A percentile compares a stretch with the other conserved stretches of the same genome.
Evolutionary conservation across 768 basidiomycete species (phyloP).

Genomic region (Aureoboletus auriporus): DNA sequence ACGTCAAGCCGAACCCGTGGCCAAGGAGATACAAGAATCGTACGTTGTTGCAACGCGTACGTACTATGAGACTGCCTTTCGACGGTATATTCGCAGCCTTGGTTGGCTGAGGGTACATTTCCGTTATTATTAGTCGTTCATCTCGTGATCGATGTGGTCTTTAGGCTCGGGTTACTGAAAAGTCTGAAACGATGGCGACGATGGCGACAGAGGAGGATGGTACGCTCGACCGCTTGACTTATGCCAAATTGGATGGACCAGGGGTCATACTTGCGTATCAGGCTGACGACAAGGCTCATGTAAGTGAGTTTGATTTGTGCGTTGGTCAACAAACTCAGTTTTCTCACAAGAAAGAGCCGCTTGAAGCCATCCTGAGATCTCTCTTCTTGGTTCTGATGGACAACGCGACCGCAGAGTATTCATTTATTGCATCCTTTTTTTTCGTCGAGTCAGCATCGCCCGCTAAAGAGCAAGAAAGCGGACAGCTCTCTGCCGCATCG

Average conservation of each 20-base stretch:
- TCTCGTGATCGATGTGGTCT: neutral
- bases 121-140: neutral
- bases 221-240: slow-evolving; percentile 50
- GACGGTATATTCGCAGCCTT: slow-evolving; percentile 82
- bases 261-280: slow-evolving; percentile 79
- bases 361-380: slow-evolving; percentile 84
- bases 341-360: slow-evolving; percentile 62
- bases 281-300: slow-evolving; percentile 85
- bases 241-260: slow-evolving; percentile 76
- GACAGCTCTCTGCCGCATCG: slow-evolving; percentile 31
- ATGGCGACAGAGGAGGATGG: slow-evolving; percentile 40
- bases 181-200: slow-evolving; percentile 57
- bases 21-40: slow-evolving; percentile 82
- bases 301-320: slow-evolving; percentile 39
- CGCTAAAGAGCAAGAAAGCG: slow-evolving; percentile 32
- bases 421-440: slow-evolving; percentile 86
- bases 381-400: slow-evolving; percentile 88
- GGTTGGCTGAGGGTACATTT: slow-evolving; percentile 66
- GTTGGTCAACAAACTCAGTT: slow-evolving; percentile 9
- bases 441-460: slow-evolving; percentile 32
- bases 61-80: slow-evolving; percentile 94
- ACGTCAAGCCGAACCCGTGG: slow-evolving; percentile 75
- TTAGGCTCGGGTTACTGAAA: slow-evolving; percentile 68
- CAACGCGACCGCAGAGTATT: slow-evolving; percentile 90
- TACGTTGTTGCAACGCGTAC: slow-evolving; percentile 80